Evolutionary conservation across 805 yeast species (phyloP), one percentile per base, ranked within the genome.

Genomic region (Starmerella apis): DNA sequence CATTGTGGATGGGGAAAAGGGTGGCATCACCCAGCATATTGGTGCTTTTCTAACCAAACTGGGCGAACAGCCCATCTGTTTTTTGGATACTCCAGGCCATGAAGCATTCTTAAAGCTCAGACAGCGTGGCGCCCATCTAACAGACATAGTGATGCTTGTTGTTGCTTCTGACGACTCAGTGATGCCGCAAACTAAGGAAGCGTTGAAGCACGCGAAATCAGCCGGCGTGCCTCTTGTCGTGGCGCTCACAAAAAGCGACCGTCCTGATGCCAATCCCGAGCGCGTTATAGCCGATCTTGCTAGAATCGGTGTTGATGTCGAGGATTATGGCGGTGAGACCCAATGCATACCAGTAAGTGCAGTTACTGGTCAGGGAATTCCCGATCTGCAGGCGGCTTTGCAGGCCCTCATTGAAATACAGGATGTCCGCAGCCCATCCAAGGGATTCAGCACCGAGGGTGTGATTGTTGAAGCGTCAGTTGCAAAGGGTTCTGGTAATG

Each of bases 151-250:
- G 31, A 76, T 92, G 42, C 72, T 92, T 48, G 97, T 90, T 2
- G 95, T 92, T 19, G 96, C 97, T 0, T 95, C 95, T 2, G 96
- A 92, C 64, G 98, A 92, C 67, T 85, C 96, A 0, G 94, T 92
- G 20, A 92, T 83, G 94, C 97, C 97, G 0, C 98, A 92, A 64
- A 92, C 98, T 0, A 73, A 80, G 36, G 98, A 92, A 65, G 97
- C 97, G 2, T 86, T 92, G 54, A 86, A 83, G 60, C 98, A 92
- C 65, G 88, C 94, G 3, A 81, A 82, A 56, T 77, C 78, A 45
- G 80, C 94, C 0, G 80, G 81, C 10, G 92, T 86, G 13, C 86
- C 88, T 0, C 71, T 88, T 55, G 81, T 92, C 48, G 95, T 92
- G 10, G 98, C 97, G 0, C 76, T 92, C 35, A 90, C 92, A 58